These are phyloP conservation scores for Cercophora sp. DNA, from an alignment of 495 filamentous ascomycete genomes.

Conservation along the genomic window DNA sequence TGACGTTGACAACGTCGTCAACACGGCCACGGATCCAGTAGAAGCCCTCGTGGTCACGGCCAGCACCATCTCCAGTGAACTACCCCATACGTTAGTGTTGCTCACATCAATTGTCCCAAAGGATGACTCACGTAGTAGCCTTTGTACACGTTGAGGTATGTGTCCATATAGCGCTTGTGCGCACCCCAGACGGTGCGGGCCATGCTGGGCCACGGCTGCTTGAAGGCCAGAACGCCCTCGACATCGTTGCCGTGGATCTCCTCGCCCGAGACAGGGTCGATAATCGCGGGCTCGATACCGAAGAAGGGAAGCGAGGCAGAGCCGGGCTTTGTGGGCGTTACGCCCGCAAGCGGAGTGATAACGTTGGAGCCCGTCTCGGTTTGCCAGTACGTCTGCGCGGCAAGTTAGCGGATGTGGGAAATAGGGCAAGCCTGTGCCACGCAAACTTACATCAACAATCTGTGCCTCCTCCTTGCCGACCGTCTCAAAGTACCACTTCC, in stretches of 20 bases:
- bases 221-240: constrained; percentile 95
- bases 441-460: constrained; percentile 79
- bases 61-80: constrained; percentile 98
- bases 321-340: constrained; percentile 76
- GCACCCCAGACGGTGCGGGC: constrained; percentile 97
- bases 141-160: constrained; percentile 96
- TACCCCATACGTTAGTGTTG: constrained; percentile 42
- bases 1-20: constrained; percentile 98
- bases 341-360: constrained; percentile 70
- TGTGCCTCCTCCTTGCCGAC: constrained; percentile 93
- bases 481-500: constrained; percentile 99
- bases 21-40: constrained; percentile 99
- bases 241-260: constrained; percentile 96
- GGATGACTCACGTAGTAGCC: constrained; percentile 81
- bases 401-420: no score
- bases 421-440: not conserved
- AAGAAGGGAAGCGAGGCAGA: constrained; percentile 86
- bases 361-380: constrained; percentile 97
- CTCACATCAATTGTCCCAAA: not conserved
- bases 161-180: constrained; percentile 98
- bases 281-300: constrained; percentile 95
- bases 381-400: constrained; percentile 98
- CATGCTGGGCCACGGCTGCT: constrained; percentile 99
- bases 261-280: constrained; percentile 92
- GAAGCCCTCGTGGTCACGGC: constrained; percentile 96